Conservation (phyloP, 2,329 filamentous ascomycete genomes). For the Teratosphaeria zuluensis region DNA sequence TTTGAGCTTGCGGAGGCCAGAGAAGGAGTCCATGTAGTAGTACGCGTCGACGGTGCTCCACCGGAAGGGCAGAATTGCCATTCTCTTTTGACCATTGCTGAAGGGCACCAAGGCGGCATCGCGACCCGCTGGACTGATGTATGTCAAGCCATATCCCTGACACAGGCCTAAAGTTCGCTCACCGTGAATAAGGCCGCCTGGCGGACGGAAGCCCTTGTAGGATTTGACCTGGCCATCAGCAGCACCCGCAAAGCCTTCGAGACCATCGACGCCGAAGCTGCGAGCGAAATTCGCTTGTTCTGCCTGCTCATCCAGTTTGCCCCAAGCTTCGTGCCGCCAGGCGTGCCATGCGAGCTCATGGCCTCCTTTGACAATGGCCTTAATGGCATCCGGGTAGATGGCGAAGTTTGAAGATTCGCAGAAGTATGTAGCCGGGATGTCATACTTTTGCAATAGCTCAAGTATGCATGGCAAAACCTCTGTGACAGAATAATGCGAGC, state of each 20-base stretch:
- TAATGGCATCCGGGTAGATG: constrained; percentile 16
- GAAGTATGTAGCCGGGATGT: constrained; percentile 24
- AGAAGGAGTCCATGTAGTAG: constrained; percentile 25
- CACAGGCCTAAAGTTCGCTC: constrained; percentile 22
- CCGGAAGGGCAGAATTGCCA: constrained; percentile 19
- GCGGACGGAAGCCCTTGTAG: constrained; percentile 24
- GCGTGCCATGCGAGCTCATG: constrained; percentile 27
- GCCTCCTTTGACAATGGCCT: constrained; percentile 14
- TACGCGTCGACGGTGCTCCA: constrained; percentile 26
- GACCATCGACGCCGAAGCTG: constrained; percentile 18
- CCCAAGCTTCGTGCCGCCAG: constrained; percentile 27
- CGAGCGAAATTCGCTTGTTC: constrained; percentile 19
- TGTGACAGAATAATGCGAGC: constrained; percentile 21
- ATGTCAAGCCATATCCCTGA: constrained; percentile 19
- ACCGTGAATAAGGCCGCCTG: constrained; percentile 23
- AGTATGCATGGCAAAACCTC: constrained; percentile 21
- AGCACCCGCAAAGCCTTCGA: constrained; percentile 8
- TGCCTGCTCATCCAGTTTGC: constrained; percentile 15
- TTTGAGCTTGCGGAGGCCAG: constrained; percentile 19
- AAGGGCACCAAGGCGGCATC: constrained; percentile 14
- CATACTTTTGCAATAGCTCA: constrained; percentile 16
- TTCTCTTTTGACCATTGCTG: constrained; percentile 7
- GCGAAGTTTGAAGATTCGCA: constrained; percentile 24
- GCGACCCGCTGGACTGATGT: constrained; percentile 25
- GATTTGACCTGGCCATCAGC: not conserved